Percentiles rank a stretch among this genome's conserved stretches.
These are phyloP conservation scores for Fusarium subglutinans DNA, from an alignment of 2,329 filamentous ascomycete genomes.

Conservation along the genomic window DNA sequence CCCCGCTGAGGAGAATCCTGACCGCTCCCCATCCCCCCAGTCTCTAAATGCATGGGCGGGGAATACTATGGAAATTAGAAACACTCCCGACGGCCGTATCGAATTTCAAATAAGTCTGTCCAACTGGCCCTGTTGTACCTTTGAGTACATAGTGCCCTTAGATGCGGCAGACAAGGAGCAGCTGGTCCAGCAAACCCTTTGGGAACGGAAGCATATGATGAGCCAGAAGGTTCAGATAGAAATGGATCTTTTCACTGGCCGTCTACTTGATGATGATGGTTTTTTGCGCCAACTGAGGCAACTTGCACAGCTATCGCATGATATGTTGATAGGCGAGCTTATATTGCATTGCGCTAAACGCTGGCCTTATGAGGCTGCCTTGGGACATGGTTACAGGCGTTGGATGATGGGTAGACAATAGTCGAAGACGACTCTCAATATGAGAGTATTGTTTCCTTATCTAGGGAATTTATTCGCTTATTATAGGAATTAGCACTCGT, in stretches of 20 bases:
- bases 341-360: not conserved
- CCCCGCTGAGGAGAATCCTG: not conserved
- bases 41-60: not conserved
- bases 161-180: not conserved
- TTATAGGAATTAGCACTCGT: no score
- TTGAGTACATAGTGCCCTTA: not conserved
- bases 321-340: not conserved
- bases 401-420: not conserved
- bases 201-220: not conserved
- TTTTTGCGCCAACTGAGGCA: not conserved
- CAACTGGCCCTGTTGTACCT: not conserved
- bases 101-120: not conserved
- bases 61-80: not conserved
- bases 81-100: not conserved
- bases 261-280: not conserved
- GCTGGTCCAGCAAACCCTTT: no score
- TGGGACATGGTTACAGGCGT: not conserved
- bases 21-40: not conserved
- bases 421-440: not conserved
- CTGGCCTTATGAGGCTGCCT: not conserved
- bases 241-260: not conserved
- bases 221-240: not conserved
- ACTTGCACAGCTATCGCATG: not conserved
- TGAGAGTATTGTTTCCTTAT: not conserved
- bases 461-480: accelerated